Base-by-base conservation (phyloP, 2,329 filamentous ascomycete species). In the Allantophomopsis lycopodina region DNA sequence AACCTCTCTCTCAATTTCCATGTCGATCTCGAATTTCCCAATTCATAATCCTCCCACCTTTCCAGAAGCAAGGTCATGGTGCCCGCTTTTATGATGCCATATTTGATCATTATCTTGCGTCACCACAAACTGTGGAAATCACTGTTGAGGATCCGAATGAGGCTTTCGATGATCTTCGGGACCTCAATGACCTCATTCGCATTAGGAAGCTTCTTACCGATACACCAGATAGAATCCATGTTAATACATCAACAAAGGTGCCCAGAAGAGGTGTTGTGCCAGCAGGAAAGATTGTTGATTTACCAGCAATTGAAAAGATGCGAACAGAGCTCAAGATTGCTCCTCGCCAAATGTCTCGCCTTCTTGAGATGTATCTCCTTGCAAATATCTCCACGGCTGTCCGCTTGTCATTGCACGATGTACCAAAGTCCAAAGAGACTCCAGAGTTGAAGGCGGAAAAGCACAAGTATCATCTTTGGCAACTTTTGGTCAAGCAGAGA, bases 131-230 rank as follows among this genome's bases (percentile, higher is more conserved):
- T 7, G 68, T 76, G 40, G 89, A 96, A 55, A 73, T 98, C 51
- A 93, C 88, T 0, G 79, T 98, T 5, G 91, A 98, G 61, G 89
- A 96, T 45, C 93, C 91, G 0, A 96, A 84, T 52, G 83, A 89
- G 54, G 76, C 72, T 1, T 93, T 93, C 49, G 83, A 91, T 52
- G 76, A 85, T 43, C 65, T 93, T 50, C 74, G 85, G 48, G 84
- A 91, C 54, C 65, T 80, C 38, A 79, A 76, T 49, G 85, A 93
- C 51, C 63, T 89, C 23, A 62, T 66, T 4, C 77, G 76, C 47
- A 65, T 91, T 3, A 73, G 73, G 40, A 62, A 66, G 14, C 6
- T 34, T 8, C 45, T 71, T 3, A 66, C 76, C 0, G 67, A 72
- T 7, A 83, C 84, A 53, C 59, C 60, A 3, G 55, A 61, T 0